Evolutionary conservation across 2,329 filamentous ascomycete species (phyloP).

Genomic region (Leptographium wingfieldii): DNA sequence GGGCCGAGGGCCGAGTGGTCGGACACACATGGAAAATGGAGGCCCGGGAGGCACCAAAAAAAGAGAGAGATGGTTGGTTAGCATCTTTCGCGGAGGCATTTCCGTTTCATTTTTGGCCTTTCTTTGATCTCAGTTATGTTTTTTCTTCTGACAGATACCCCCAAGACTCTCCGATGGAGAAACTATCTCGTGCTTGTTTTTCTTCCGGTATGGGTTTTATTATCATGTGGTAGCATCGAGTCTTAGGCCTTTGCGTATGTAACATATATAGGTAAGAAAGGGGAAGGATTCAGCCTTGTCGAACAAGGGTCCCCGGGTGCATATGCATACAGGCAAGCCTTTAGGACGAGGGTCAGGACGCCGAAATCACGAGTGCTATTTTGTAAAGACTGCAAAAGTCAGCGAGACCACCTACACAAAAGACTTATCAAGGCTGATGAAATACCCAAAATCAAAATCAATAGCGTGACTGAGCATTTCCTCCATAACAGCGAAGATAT

Average conservation of each 20-base stretch:
- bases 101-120: background rate
- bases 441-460: background rate
- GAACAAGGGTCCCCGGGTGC: background rate
- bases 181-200: background rate
- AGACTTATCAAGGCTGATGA: background rate
- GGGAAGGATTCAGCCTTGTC: background rate
- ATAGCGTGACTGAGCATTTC: background rate
- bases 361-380: background rate
- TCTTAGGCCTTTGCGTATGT: background rate
- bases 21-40: background rate
- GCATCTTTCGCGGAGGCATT: background rate
- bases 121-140: background rate
- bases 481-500: background rate
- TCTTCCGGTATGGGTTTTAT: background rate
- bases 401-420: background rate
- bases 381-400: background rate
- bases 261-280: background rate
- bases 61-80: background rate
- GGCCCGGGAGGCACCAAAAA: background rate
- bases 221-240: background rate
- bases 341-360: background rate
- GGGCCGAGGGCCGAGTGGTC: background rate
- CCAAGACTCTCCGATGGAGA: background rate
- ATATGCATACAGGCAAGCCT: background rate
- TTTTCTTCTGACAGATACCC: constrained; percentile 2